Evolutionary conservation across 164 flowering plant species (phyloP).

Genomic region (Vitis rupestris): DNA sequence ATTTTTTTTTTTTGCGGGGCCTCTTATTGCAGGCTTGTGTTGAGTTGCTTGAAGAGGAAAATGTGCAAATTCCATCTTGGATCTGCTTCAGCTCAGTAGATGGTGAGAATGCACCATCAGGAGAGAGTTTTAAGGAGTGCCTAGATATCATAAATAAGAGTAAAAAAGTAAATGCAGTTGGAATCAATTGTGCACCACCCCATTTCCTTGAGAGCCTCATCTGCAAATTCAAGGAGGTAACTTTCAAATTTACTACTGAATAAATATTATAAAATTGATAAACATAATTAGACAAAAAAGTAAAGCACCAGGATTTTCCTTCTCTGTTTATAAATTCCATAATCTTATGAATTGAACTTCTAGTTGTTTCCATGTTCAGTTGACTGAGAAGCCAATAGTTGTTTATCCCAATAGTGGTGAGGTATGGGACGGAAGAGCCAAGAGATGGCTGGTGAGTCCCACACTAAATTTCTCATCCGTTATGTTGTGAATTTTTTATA

Average conservation of each 20-base stretch:
- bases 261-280: background rate
- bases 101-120: slow-evolving; percentile 78
- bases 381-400: slow-evolving; percentile 56
- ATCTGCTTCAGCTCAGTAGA: slow-evolving; percentile 84
- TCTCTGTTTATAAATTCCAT: background rate
- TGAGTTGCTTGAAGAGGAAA: slow-evolving; percentile 81
- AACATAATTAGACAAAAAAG: background rate
- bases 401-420: slow-evolving; percentile 94
- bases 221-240: slow-evolving; percentile 58
- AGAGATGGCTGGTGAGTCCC: slow-evolving; percentile 82
- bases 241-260: background rate
- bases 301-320: background rate
- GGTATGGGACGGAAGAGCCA: slow-evolving; percentile 79
- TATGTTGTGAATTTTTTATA: too few species aligned
- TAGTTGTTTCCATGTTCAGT: slow-evolving; percentile 31
- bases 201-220: slow-evolving; percentile 66
- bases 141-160: slow-evolving; percentile 58
- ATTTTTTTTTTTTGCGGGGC: background rate
- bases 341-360: background rate
- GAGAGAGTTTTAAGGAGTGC: slow-evolving; percentile 76
- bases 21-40: slow-evolving; percentile 55
- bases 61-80: slow-evolving; percentile 72
- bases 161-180: slow-evolving; percentile 56
- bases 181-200: slow-evolving; percentile 90
- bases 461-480: background rate